Evolutionary conservation across 2,329 filamentous ascomycete genomes (phyloP), one percentile per base, ranked within the genome.

Genomic region (Sporothrix curviconia): DNA sequence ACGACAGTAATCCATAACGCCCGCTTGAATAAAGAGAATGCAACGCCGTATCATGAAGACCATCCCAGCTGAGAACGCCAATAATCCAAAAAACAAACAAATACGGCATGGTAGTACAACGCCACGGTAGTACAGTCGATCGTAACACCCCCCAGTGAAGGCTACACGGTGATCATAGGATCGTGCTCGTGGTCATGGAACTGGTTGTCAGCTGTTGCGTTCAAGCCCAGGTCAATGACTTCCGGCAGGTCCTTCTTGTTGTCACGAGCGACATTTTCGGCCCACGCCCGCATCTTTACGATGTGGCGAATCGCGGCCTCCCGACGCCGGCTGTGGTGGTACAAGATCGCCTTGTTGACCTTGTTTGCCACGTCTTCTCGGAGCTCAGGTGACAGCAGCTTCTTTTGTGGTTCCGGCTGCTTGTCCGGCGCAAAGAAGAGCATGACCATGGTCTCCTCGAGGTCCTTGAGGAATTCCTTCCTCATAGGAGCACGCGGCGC

Each of bases 361-460:
- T 82, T 81, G 60, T 86, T 85, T 4, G 94, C 94, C n/a, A 96
- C 91, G 43, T 86, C 83, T 64, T 86, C 84, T 60, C 94, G 85
- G 44, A 97, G 78, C 49, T 84, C 81, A 2, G 92, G 89, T 63
- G 95, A 82, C 17, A 99, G 76, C 28, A 99, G 77, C 47, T 83
- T 83, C 37, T 86, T 84, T 32, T 96, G 77, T 50, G 89, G 84
- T 2, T 89, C 85, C 44, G 89, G 83, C 37, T 96, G 79, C 54
- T 83, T 86, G 55, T 94, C 88, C n/a, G 83, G 80, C 1, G 90
- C 85, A 65, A 96, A 96, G 43, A 99, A 87, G 39, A 99, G 78
- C 40, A 99, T 79, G 0, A 90, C 87, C 86, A 99, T 96, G 0
- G 94, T 96, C 68, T 86, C 83, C 72, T 99, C 94, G 11, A 99